Percentiles rank a stretch among this genome's conserved stretches.
Conservation (phyloP, 2,329 filamentous ascomycete species). For the Colletotrichum sp. region DNA sequence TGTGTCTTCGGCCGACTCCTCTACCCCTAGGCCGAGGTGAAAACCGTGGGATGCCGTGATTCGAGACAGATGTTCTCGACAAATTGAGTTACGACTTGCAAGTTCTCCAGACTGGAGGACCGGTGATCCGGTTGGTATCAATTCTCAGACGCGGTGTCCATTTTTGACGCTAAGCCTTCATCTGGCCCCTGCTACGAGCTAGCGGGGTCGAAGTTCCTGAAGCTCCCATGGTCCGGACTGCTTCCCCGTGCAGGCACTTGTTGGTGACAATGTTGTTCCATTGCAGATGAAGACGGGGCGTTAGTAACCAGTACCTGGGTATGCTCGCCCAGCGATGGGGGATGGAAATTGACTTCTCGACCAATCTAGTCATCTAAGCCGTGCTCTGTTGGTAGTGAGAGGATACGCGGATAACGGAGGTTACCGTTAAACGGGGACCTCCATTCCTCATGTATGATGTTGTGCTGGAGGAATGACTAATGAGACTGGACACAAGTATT, state of each 20-base stretch:
- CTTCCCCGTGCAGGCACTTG: background rate
- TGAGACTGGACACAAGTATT: background rate
- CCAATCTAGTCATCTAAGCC: background rate
- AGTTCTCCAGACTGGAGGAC: background rate
- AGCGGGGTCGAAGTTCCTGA: background rate
- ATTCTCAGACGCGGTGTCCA: background rate
- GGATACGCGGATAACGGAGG: background rate
- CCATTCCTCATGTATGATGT: background rate
- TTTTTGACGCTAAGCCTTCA: background rate
- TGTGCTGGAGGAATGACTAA: constrained; percentile 1
- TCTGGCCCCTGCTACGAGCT: background rate
- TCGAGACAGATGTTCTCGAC: background rate
- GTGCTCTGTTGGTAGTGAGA: background rate
- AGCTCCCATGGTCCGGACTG: background rate
- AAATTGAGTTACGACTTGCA: background rate
- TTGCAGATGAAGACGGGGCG: background rate
- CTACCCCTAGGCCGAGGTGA: background rate
- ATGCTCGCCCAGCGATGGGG: background rate
- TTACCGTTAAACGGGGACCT: background rate
- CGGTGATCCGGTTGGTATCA: background rate
- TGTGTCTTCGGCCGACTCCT: background rate
- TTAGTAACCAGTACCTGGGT: background rate
- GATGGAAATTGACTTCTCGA: background rate
- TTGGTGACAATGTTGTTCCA: background rate
- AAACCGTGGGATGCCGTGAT: background rate